These are phyloP conservation scores for Xanthoconium purpureum DNA, from an alignment of 768 basidiomycete species.

Conservation along the genomic window DNA sequence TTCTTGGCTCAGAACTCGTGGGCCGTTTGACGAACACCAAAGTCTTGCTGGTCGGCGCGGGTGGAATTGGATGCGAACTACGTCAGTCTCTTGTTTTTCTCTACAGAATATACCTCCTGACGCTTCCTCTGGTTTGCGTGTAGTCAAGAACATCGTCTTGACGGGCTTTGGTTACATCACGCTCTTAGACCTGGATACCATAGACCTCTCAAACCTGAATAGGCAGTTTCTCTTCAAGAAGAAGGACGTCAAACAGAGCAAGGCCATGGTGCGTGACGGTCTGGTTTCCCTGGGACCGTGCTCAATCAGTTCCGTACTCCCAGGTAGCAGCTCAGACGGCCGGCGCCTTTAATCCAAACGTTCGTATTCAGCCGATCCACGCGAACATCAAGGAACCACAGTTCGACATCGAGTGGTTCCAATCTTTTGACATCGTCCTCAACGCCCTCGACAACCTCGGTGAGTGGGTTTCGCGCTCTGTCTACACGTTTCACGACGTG, in stretches of 20 bases:
- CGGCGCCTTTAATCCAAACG: constrained; percentile 81
- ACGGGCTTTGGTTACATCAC: constrained; percentile 93
- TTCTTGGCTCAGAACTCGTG: constrained; percentile 75
- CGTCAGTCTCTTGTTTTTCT: constrained; percentile 44
- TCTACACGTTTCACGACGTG: not conserved
- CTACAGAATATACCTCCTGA: not conserved
- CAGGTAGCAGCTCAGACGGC: constrained; percentile 85
- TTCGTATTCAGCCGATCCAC: constrained; percentile 83
- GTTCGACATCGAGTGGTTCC: constrained; percentile 90
- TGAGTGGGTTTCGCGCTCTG: constrained; percentile 33
- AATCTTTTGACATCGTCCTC: constrained; percentile 85
- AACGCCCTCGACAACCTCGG: constrained; percentile 97
- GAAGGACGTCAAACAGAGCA: constrained; percentile 96
- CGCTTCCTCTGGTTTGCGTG: not conserved
- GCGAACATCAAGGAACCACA: constrained; percentile 94
- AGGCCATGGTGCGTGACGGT: constrained; percentile 62
- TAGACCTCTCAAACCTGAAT: constrained; percentile 96
- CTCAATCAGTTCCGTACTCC: not conserved
- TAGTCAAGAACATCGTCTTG: constrained; percentile 94
- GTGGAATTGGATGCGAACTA: constrained; percentile 97
- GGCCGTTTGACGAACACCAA: constrained; percentile 56
- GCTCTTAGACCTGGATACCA: constrained; percentile 94
- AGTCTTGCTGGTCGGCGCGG: constrained; percentile 90
- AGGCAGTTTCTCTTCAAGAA: constrained; percentile 96
- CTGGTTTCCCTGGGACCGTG: not conserved